Evolutionary conservation across 768 basidiomycete species (phyloP), one percentile per base, ranked within the genome.

Genomic region (Scleroderma bovista): DNA sequence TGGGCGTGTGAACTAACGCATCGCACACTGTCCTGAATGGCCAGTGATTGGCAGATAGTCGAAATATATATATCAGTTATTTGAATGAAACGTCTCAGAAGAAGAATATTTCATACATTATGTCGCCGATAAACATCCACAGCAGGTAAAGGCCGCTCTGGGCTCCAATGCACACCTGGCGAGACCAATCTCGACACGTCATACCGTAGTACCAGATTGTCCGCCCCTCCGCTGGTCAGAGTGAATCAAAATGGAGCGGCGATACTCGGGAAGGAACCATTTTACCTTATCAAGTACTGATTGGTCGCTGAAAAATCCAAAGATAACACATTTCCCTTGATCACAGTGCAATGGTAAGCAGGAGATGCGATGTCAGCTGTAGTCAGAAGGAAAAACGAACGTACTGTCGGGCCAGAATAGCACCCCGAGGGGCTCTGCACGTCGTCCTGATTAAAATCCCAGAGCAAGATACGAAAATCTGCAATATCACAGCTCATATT

Each of bases 271-370:
- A 45, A 33, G 13, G 43, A 20, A 40, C 23, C 26, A 71, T 85
- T 62, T n/a, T 52, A 88, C 87, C 81, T 80, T 60, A 78, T 79
- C 37, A 89, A 61, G 59, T 75, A 81, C 46, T 74, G 75, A 57
- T 84, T 85, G 19, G 74, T 73, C 0, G 82, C 75, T 6, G 87
- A 88, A 68, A 90, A 88, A 42, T 77, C 77, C 26, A 90, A 69
- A 16, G 78, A 75, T 62, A 91, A 81, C 32, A 89, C 76, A 56
- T 88, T 88, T 37, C 74, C 75, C 88, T 90, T 54, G 10, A 45
- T 36, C 23, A 42, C 20, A 44, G 3, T 50, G 36, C 49, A 26
- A 44, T 44, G 33, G 31, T 50, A 31, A 49, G 6, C 16, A 15
- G 29, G 31, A 23, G n/a, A 16, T n/a, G n/a, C n/a, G n/a, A n/a